A percentile compares a stretch with the other conserved stretches of the same genome.
Conservation (phyloP, 164 flowering plant genomes). For the Berberis vulgaris region DNA sequence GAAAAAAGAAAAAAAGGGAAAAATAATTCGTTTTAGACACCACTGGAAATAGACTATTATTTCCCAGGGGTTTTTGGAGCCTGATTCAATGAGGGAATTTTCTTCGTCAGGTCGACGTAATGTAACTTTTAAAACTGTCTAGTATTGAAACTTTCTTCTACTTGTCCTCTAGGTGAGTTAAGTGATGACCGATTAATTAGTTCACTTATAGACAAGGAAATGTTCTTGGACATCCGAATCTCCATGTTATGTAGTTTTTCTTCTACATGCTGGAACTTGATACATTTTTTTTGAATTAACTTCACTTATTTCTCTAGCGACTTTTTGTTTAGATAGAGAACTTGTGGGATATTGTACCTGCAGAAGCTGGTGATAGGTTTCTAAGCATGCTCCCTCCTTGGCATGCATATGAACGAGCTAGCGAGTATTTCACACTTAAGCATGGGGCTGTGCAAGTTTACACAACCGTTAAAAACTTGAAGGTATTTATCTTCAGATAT, state of each 20-base stretch:
- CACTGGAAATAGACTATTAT: too few relatives aligned
- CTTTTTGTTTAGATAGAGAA: conserved; percentile 42
- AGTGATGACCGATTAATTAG: too few relatives aligned
- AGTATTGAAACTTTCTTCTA: too few relatives aligned
- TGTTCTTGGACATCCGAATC: too few relatives aligned
- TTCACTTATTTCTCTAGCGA: background rate
- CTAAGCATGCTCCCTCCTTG: conserved; percentile 95
- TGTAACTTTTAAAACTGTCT: too few relatives aligned
- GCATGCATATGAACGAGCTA: conserved; percentile 96
- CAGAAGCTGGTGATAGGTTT: conserved; percentile 69
- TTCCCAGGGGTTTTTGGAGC: too few relatives aligned
- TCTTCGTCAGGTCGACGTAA: too few relatives aligned
- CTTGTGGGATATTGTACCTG: conserved; percentile 72
- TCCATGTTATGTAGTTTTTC: background rate
- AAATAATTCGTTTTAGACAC: too few relatives aligned
- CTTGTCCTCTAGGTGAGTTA: too few relatives aligned
- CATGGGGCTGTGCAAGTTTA: conserved; percentile 77
- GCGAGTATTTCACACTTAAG: conserved; percentile 74
- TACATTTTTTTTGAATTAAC: background rate
- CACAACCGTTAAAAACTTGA: conserved; percentile 64
- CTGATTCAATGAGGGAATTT: too few relatives aligned
- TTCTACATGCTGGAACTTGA: background rate
- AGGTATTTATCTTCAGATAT: conserved; percentile 34
- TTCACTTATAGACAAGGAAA: too few relatives aligned
- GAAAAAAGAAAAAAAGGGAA: too few relatives aligned